Conservation (phyloP, 2,329 filamentous ascomycete genomes). For the Zymoseptoria ardabiliae region DNA sequence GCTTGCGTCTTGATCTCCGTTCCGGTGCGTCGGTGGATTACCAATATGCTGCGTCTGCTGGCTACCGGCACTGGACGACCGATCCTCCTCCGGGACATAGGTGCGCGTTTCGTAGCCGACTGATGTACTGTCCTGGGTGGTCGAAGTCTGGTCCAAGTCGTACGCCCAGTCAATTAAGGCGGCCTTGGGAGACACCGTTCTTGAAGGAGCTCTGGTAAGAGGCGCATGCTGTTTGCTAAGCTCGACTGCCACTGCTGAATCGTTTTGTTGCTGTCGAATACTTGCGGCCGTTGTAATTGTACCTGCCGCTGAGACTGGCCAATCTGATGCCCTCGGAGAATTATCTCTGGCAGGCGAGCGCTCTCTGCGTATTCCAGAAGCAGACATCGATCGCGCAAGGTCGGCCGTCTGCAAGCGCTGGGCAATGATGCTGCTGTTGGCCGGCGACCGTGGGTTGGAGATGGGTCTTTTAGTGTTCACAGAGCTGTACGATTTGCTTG, state of each 20-base stretch:
- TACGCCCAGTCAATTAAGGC: slow-evolving; percentile 72
- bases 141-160: slow-evolving; percentile 63
- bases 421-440: slow-evolving; percentile 56
- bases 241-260: slow-evolving; percentile 49
- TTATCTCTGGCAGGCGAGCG: slow-evolving; percentile 75
- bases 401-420: slow-evolving; percentile 74
- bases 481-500: slow-evolving; percentile 33
- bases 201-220: slow-evolving; percentile 41
- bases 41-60: too few species aligned
- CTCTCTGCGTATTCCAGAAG: slow-evolving; percentile 50
- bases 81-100: slow-evolving; percentile 21
- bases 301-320: slow-evolving; percentile 36
- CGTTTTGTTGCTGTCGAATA: slow-evolving; percentile 55
- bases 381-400: slow-evolving; percentile 55
- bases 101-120: slow-evolving; percentile 29
- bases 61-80: too few species aligned
- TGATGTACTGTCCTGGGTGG: slow-evolving; percentile 56
- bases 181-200: slow-evolving; percentile 93
- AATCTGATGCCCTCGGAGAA: slow-evolving; percentile 41
- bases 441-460: slow-evolving; percentile 49
- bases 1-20: too few species aligned
- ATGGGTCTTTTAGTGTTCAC: slow-evolving; percentile 54
- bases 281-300: slow-evolving; percentile 44
- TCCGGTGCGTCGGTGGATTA: too few species aligned
- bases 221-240: slow-evolving; percentile 25